Base-by-base conservation (phyloP, 192 early-diverging fungal species). In the Lobosporangium transversale region DNA sequence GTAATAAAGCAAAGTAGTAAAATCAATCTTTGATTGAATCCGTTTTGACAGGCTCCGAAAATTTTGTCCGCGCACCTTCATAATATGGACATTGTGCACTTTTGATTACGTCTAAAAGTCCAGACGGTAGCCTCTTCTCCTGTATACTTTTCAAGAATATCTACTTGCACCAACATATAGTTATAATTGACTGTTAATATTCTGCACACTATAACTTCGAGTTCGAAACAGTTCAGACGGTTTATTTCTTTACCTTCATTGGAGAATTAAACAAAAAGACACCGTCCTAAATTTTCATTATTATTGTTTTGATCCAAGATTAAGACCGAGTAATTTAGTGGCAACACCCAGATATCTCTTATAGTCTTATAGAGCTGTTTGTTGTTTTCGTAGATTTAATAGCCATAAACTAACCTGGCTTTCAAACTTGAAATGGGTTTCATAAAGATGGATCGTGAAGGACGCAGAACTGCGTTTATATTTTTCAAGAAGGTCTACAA, bases 391-490 rank as follows among this genome's bases (percentile, higher is more conserved):
- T n/a, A n/a, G n/a, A n/a, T n/a, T n/a, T n/a, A n/a, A 24, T 3
- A 30, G 36, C 14, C 3, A 4, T 24, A 35, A 29, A 49, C 47
- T 35, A 68, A 85, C 84, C 76, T 86, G 79, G 49, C 84, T 82
- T 36, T 90, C 89, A 74, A 92, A 92, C 52, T 90, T 89, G 68
- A 91, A 92, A 80, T 92, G 89, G 26, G 89, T 88, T 44, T 87
- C 81, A 57, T 90, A 89, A 50, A 92, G 62, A 56, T 91, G 91
- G 35, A 92, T 55, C 30, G 79, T 74, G 33, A 91, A 79, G 2
- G 91, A 92, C 6, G 89, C 86, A 53, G 79, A 74, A 45, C 81
- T 83, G 21, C 83, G 57, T 53, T 79, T 78, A 58, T 86, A 82
- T 59, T 80, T 70, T 70, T 81, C 10, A 66, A 85, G 37, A 18